These are phyloP conservation scores for Mycosarcoma maydis DNA, from an alignment of 1,284 basidiomycete species.

Conservation along the genomic window DNA sequence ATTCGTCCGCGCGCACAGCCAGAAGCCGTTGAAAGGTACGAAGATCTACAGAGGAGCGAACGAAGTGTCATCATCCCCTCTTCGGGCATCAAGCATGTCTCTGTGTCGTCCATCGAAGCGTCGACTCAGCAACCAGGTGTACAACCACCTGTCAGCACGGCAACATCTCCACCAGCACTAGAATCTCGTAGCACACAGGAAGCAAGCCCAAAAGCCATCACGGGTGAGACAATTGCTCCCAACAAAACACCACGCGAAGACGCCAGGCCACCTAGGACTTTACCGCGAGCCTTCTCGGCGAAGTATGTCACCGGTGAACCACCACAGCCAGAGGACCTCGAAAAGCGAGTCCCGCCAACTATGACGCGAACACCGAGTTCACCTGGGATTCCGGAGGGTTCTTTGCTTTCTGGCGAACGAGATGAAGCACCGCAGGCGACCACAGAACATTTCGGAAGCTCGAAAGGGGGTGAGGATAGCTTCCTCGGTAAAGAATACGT, in stretches of 20 bases:
- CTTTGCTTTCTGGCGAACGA: constrained; percentile 7
- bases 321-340: constrained; percentile 12
- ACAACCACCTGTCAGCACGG: neutral
- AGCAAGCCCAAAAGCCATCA: neutral
- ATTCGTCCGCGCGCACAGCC: constrained; percentile 35
- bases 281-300: constrained; percentile 40
- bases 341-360: constrained; percentile 6
- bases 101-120: constrained; percentile 5
- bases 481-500: constrained; percentile 71
- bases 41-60: constrained; percentile 39
- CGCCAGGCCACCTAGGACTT: constrained; percentile 5
- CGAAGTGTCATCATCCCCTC: constrained; percentile 36
- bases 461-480: constrained; percentile 39
- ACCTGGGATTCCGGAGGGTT: constrained; percentile 26
- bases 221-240: neutral
- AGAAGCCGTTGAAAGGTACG: constrained; percentile 38
- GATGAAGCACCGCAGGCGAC: constrained; percentile 1
- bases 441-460: constrained; percentile 2
- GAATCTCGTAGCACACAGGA: constrained; percentile 6
- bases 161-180: neutral
- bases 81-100: constrained; percentile 24
- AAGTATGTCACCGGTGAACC: constrained; percentile 48
- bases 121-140: neutral
- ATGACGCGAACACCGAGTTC: constrained; percentile 28
- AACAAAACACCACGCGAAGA: constrained; percentile 5